Percentiles rank a stretch among this genome's conserved stretches.
Evolutionary conservation across 345 rosid genomes (phyloP).

Genomic region (Abelmoschus esculentus): DNA sequence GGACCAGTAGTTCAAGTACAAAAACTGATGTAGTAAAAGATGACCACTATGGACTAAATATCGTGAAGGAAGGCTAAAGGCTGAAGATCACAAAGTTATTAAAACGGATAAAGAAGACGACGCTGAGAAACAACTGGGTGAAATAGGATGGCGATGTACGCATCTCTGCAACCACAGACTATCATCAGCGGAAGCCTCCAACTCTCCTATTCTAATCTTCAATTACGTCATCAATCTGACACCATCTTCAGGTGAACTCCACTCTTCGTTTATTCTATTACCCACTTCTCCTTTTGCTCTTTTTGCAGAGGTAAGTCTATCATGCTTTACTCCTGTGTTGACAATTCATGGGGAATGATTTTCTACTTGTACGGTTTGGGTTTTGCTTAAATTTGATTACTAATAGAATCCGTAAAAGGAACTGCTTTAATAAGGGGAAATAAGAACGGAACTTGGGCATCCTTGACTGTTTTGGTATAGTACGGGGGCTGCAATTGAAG

Average conservation of each 20-base stretch:
- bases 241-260: slow-evolving; percentile 21
- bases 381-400: neutral
- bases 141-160: slow-evolving; percentile 16
- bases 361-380: neutral
- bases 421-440: neutral
- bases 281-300: neutral
- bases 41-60: neutral
- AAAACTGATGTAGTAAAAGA: neutral
- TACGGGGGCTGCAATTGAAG: neutral
- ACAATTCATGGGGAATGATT: neutral
- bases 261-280: neutral
- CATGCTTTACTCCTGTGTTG: neutral
- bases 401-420: neutral
- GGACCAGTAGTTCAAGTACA: too few species aligned
- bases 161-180: slow-evolving; percentile 13
- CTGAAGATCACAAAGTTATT: neutral
- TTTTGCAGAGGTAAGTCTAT: neutral
- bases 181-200: slow-evolving; percentile 19
- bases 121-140: neutral
- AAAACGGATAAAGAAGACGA: neutral
- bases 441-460: neutral
- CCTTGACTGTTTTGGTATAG: neutral
- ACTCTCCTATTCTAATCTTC: slow-evolving; percentile 4
- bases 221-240: slow-evolving; percentile 13
- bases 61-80: neutral